These are phyloP conservation scores for Clavispora phyllophila DNA, from an alignment of 805 yeast species.

Conservation along the genomic window DNA sequence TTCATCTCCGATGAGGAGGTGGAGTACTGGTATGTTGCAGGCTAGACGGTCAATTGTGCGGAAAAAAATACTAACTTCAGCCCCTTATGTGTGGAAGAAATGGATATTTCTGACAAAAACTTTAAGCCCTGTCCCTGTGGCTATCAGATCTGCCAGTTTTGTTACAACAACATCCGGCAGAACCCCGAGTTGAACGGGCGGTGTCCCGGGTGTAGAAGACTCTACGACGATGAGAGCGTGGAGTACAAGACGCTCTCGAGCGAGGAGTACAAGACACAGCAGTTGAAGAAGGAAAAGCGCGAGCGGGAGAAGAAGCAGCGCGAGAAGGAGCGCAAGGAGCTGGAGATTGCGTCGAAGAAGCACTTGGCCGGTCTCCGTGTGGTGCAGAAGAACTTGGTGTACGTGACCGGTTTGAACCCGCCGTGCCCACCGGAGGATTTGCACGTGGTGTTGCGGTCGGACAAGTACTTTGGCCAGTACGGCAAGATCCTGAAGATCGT, in stretches of 20 bases:
- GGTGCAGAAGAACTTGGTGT: conserved; percentile 95
- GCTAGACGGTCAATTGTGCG: background rate
- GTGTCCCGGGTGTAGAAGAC: conserved; percentile 96
- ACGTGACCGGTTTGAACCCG: conserved; percentile 92
- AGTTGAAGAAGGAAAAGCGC: conserved; percentile 70
- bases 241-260: conserved; percentile 79
- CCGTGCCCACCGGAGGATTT: conserved; percentile 78
- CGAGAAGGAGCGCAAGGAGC: conserved; percentile 89
- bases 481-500: conserved; percentile 94
- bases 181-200: conserved; percentile 93
- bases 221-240: conserved; percentile 88
- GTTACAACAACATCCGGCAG: conserved; percentile 93
- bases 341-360: conserved; percentile 76
- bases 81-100: conserved; percentile 96
- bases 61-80: conserved; percentile 30
- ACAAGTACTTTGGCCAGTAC: conserved; percentile 96
- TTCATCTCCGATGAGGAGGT: conserved; percentile 77
- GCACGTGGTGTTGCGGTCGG: conserved; percentile 76
- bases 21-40: conserved; percentile 53
- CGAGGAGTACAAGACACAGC: conserved; percentile 84
- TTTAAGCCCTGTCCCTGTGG: conserved; percentile 99
- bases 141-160: conserved; percentile 95
- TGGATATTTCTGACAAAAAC: conserved; percentile 93
- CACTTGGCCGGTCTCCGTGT: conserved; percentile 96
- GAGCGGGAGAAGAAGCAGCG: conserved; percentile 79